Percentiles rank a stretch among this genome's conserved stretches.
Evolutionary conservation across 1,284 basidiomycete genomes (phyloP).

Genomic region (Puccinia coronata): DNA sequence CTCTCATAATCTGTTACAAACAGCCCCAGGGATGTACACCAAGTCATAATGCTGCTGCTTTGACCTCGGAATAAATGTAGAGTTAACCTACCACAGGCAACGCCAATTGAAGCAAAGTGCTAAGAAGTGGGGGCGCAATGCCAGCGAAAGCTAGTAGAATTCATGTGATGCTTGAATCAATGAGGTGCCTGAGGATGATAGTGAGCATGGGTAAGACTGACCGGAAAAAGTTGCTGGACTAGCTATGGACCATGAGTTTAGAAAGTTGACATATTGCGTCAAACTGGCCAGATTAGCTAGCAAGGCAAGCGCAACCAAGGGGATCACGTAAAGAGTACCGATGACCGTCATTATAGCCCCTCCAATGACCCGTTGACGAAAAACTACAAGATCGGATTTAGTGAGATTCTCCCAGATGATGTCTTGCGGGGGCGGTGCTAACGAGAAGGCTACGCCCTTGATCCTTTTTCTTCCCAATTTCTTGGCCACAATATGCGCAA

Average conservation of each 20-base stretch:
- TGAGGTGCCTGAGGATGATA: background rate
- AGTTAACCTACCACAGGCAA: constrained; percentile 32
- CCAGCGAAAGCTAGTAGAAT: constrained; percentile 20
- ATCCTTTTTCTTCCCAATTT: constrained; percentile 69
- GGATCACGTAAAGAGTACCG: constrained; percentile 89
- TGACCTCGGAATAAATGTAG: background rate
- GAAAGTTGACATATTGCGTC: constrained; percentile 63
- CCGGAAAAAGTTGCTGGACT: constrained; percentile 43
- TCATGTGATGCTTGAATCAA: background rate
- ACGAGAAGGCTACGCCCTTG: constrained; percentile 69
- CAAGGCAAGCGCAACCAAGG: constrained; percentile 75
- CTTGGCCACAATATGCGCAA: constrained; percentile 80
- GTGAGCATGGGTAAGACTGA: background rate
- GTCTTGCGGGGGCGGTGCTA: constrained; percentile 67
- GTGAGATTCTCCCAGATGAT: constrained; percentile 82
- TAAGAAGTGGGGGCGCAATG: constrained; percentile 41
- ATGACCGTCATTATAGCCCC: constrained; percentile 70
- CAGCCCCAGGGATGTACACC: constrained; percentile 64
- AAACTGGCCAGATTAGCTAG: constrained; percentile 70
- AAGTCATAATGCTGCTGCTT: constrained; percentile 52
- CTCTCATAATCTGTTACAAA: constrained; percentile 36
- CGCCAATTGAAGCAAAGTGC: constrained; percentile 45
- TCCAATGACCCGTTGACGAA: constrained; percentile 71
- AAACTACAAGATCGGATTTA: constrained; percentile 68
- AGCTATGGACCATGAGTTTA: constrained; percentile 41